Percentiles rank a stretch among this genome's conserved stretches.
Evolutionary conservation across 148 eudicot species (phyloP).

Genomic region (Chenopodium suecicum): DNA sequence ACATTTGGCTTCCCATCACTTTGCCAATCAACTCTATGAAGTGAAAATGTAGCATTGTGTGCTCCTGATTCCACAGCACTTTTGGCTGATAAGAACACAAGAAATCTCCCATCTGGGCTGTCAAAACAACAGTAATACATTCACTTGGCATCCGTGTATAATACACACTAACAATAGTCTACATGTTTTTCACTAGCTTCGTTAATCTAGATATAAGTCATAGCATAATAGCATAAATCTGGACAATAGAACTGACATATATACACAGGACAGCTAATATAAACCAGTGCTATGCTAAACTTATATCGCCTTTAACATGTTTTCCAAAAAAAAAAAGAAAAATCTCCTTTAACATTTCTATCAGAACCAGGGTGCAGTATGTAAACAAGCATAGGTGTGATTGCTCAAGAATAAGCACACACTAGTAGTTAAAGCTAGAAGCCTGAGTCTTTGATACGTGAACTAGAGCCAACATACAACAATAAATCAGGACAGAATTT

Average conservation of each 20-base stretch:
- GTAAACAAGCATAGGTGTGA: background rate
- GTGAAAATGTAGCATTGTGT: constrained; percentile 73
- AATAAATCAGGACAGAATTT: background rate
- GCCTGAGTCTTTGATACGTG: background rate
- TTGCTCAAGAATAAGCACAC: background rate
- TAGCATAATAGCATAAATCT: background rate
- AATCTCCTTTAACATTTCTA: background rate
- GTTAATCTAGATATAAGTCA: background rate
- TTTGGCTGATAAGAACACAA: constrained; percentile 77
- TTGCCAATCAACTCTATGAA: constrained; percentile 80
- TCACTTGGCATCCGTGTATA: background rate
- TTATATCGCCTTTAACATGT: too few relatives aligned
- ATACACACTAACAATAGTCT: background rate
- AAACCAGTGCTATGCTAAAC: background rate
- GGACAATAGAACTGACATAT: background rate
- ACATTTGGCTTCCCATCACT: constrained; percentile 40
- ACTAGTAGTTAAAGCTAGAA: background rate
- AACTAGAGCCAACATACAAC: background rate
- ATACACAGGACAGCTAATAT: background rate
- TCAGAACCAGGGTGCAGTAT: background rate
- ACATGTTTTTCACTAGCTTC: background rate
- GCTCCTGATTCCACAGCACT: constrained; percentile 78
- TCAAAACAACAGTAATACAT: constrained; percentile 15
- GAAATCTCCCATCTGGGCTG: constrained; percentile 82
- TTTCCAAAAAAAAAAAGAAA: too few relatives aligned